These are phyloP conservation scores for Lachancea mirantina DNA, from an alignment of 805 yeast genomes.

Conservation along the genomic window DNA sequence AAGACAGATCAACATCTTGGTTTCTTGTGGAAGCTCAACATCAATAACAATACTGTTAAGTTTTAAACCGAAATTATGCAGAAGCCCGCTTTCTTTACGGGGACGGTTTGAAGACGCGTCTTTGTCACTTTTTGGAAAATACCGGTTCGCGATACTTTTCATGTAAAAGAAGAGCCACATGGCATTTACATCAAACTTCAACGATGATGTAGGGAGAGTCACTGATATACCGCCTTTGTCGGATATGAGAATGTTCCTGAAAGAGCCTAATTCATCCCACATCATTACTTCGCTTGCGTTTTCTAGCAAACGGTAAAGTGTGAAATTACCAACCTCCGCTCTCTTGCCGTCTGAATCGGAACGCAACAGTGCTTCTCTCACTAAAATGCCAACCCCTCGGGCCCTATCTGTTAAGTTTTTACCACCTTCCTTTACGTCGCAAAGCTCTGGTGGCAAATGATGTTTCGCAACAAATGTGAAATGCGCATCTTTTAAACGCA, in stretches of 20 bases:
- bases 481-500: constrained; percentile 24
- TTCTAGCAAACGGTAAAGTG: constrained; percentile 22
- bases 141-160: constrained; percentile 11
- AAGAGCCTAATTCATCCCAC: constrained; percentile 15
- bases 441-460: constrained; percentile 19
- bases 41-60: constrained; percentile 22
- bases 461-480: constrained; percentile 19
- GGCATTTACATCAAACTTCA: constrained; percentile 25
- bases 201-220: too few relatives aligned
- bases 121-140: constrained; percentile 1
- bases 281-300: constrained; percentile 6
- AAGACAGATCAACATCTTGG: constrained; percentile 17
- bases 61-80: background rate
- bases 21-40: constrained; percentile 22
- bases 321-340: constrained; percentile 14
- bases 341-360: constrained; percentile 8
- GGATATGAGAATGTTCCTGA: constrained; percentile 18
- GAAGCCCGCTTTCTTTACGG: background rate
- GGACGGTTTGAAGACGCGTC: background rate
- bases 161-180: constrained; percentile 25
- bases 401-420: constrained; percentile 18
- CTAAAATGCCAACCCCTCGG: constrained; percentile 20
- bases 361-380: constrained; percentile 18
- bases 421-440: constrained; percentile 16
- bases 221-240: too few relatives aligned